These are phyloP conservation scores for Epichloe sp. DNA, from an alignment of 2,329 filamentous ascomycete genomes.

Conservation along the genomic window DNA sequence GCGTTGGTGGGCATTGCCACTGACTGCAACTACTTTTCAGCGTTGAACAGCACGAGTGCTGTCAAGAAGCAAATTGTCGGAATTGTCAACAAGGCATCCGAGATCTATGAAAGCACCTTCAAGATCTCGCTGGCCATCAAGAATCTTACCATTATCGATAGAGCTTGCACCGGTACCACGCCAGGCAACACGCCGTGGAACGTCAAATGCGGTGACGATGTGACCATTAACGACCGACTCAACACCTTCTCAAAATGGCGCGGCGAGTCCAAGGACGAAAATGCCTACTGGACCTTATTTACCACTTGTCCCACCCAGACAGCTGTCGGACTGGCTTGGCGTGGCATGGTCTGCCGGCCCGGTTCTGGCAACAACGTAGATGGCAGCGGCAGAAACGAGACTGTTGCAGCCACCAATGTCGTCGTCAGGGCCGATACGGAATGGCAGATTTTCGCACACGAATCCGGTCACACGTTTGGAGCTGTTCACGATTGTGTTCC, in stretches of 20 bases:
- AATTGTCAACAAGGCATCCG: conserved; percentile 75
- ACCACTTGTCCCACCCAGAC: conserved; percentile 69
- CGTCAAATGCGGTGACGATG: conserved; percentile 49
- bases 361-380: conserved; percentile 40
- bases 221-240: conserved; percentile 62
- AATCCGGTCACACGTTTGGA: conserved; percentile 87
- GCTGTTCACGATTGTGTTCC: conserved; percentile 85
- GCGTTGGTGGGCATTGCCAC: conserved; percentile 85
- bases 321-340: conserved; percentile 86
- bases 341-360: conserved; percentile 67
- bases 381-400: conserved; percentile 45
- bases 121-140: conserved; percentile 87
- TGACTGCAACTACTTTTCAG: conserved; percentile 74
- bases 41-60: conserved; percentile 50
- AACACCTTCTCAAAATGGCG: conserved; percentile 86
- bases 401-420: conserved; percentile 76
- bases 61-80: conserved; percentile 64
- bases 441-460: conserved; percentile 94
- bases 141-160: conserved; percentile 67
- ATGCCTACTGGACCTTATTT: conserved; percentile 88
- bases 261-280: conserved; percentile 59
- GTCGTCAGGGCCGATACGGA: conserved; percentile 72
- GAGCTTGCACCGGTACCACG: conserved; percentile 58
- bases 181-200: conserved; percentile 71
- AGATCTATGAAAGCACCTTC: conserved; percentile 79